phyloP scores from a whole-genome alignment of 1,284 basidiomycete species.

The Kwoniella shivajii region DNA sequence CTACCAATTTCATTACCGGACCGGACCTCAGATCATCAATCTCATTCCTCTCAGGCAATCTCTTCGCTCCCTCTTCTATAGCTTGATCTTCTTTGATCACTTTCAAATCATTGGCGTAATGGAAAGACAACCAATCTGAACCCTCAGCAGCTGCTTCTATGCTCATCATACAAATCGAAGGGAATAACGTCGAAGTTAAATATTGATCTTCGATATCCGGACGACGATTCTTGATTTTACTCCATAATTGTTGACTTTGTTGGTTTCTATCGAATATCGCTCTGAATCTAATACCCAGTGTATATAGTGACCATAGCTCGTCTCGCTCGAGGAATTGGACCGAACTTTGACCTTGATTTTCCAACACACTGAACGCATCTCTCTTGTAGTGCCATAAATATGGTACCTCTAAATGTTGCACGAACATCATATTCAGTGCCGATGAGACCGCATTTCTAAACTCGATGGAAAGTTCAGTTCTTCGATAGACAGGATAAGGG shows the following conservation, averaged over 20 bases:
- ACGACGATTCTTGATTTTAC: slow-evolving; percentile 49
- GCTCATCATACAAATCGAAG: slow-evolving; percentile 50
- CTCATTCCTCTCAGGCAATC: slow-evolving; percentile 33
- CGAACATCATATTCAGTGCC: slow-evolving; percentile 80
- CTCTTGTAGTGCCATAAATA: slow-evolving; percentile 93
- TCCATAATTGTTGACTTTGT: slow-evolving; percentile 67
- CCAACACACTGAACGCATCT: slow-evolving; percentile 59
- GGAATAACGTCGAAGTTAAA: slow-evolving; percentile 38
- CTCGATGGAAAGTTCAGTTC: slow-evolving; percentile 64
- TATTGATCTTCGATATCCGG: slow-evolving; percentile 47
- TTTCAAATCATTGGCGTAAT: slow-evolving; percentile 64
- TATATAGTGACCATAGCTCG: slow-evolving; percentile 86
- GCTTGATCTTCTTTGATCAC: slow-evolving; percentile 67
- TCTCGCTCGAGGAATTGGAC: slow-evolving; percentile 70
- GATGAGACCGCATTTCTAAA: slow-evolving; percentile 79
- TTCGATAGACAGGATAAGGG: slow-evolving; percentile 51
- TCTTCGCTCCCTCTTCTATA: slow-evolving; percentile 65
- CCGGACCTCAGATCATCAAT: slow-evolving; percentile 38
- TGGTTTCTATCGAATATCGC: slow-evolving; percentile 75
- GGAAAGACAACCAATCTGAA: slow-evolving; percentile 86
- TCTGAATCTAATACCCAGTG: slow-evolving; percentile 81
- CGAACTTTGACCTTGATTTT: slow-evolving; percentile 40
- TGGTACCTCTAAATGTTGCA: slow-evolving; percentile 86
- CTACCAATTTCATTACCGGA: slow-evolving; percentile 46
- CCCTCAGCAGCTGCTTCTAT: slow-evolving; percentile 91